A percentile compares a stretch with the other conserved stretches of the same genome.
Conservation (phyloP, 2,329 filamentous ascomycete genomes). For the Thelonectria discophora region DNA sequence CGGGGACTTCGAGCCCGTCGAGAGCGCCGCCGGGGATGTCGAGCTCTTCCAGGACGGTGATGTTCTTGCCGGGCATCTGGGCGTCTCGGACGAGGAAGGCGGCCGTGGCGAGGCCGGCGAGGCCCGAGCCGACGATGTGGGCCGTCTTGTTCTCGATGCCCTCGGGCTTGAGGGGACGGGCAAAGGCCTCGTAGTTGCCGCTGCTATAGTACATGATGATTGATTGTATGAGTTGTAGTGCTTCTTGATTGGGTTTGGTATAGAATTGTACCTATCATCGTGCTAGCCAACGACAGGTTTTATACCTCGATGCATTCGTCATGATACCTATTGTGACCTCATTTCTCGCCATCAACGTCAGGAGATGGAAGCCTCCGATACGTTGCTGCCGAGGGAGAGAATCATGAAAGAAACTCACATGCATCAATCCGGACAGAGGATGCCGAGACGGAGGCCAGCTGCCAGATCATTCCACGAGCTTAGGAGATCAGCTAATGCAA, state of each 20-base stretch:
- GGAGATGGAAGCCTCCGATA: background rate
- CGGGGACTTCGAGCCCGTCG: conserved; percentile 24
- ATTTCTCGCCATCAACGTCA: background rate
- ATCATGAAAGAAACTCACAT: background rate
- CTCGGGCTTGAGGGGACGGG: conserved; percentile 28
- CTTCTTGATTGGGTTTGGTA: background rate
- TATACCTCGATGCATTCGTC: background rate
- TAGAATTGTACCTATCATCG: background rate
- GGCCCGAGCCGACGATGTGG: conserved; percentile 26
- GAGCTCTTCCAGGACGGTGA: conserved; percentile 28
- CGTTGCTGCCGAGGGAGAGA: background rate
- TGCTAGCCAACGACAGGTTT: background rate
- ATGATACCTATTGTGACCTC: background rate
- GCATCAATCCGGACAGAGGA: background rate
- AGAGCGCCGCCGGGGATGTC: conserved; percentile 24
- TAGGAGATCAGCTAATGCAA: background rate
- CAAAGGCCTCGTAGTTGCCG: conserved; percentile 28
- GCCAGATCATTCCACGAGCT: background rate
- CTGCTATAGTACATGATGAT: conserved; percentile 28
- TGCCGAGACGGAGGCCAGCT: background rate
- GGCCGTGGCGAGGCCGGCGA: conserved; percentile 26
- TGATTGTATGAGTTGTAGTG: background rate
- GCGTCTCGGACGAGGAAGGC: conserved; percentile 30
- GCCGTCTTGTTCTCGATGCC: conserved; percentile 29
- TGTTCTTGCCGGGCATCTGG: conserved; percentile 28